Conservation (phyloP, 2,329 filamentous ascomycete genomes). For the Gyromitra esculenta region DNA sequence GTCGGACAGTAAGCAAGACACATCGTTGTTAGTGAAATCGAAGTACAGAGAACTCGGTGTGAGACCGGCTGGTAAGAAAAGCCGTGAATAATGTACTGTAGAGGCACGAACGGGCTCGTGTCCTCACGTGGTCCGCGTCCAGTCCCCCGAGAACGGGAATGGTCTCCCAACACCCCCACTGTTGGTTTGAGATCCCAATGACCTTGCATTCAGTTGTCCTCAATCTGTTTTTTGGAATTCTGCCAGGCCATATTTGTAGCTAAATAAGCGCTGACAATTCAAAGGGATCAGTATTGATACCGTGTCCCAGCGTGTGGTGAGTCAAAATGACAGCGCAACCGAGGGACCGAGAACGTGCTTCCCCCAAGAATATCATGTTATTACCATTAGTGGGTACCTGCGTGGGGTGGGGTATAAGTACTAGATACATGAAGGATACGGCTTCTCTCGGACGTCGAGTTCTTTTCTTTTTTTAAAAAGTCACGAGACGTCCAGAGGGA, state of each 20-base stretch:
- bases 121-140: slow-evolving; percentile 20
- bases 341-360: slow-evolving; percentile 33
- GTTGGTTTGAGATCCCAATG: not conserved
- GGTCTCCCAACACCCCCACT: slow-evolving; percentile 13
- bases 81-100: slow-evolving; percentile 2
- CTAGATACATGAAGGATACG: slow-evolving; percentile 4
- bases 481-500: slow-evolving; percentile 23
- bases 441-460: slow-evolving; percentile 1
- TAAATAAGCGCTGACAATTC: slow-evolving; percentile 21
- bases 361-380: not conserved
- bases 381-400: slow-evolving; percentile 7
- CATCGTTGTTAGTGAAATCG: slow-evolving; percentile 1
- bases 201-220: slow-evolving; percentile 8
- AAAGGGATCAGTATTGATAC: slow-evolving; percentile 4
- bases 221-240: not conserved
- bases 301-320: slow-evolving; percentile 18
- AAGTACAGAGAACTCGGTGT: not conserved
- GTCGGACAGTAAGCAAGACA: not conserved
- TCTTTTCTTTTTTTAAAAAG: slow-evolving; percentile 24
- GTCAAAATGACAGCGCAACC: slow-evolving; percentile 42
- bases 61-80: slow-evolving; percentile 2
- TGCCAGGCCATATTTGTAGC: slow-evolving; percentile 27
- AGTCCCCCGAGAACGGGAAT: slow-evolving; percentile 5
- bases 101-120: slow-evolving; percentile 12
- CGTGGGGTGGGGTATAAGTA: slow-evolving; percentile 42